These are phyloP conservation scores for Fraxinus paxiana DNA, from an alignment of 305 asterid genomes.

Conservation along the genomic window DNA sequence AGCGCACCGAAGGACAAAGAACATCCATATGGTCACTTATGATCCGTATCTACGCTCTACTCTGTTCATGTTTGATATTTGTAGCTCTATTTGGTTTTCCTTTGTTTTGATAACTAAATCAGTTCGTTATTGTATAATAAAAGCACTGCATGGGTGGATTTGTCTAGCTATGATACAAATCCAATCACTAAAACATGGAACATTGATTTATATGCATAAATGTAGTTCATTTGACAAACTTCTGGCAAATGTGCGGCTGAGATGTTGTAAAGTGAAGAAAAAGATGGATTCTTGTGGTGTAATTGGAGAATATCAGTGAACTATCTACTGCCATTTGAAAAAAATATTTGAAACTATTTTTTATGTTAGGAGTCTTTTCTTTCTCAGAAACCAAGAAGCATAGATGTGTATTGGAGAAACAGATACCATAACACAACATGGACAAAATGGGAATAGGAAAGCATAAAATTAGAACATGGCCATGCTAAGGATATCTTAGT, in stretches of 20 bases:
- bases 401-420: background rate
- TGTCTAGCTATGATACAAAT: background rate
- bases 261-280: background rate
- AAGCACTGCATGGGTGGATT: background rate
- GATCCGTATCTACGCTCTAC: slow-evolving; percentile 68
- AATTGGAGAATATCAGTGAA: background rate
- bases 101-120: background rate
- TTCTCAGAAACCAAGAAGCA: background rate
- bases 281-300: background rate
- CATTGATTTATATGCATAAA: background rate
- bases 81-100: slow-evolving; percentile 9
- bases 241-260: background rate
- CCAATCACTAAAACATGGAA: background rate
- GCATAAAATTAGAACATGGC: background rate
- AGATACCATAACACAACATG: background rate
- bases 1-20: slow-evolving; percentile 95
- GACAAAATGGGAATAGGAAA: background rate
- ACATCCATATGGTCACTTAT: slow-evolving; percentile 97
- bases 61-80: slow-evolving; percentile 38
- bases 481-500: background rate
- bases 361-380: background rate
- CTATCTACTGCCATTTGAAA: background rate
- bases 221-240: background rate
- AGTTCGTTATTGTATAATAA: background rate
- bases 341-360: background rate